These are phyloP conservation scores for Mucor irregularis DNA, from an alignment of 371 early-diverging fungal species.

Conservation along the genomic window DNA sequence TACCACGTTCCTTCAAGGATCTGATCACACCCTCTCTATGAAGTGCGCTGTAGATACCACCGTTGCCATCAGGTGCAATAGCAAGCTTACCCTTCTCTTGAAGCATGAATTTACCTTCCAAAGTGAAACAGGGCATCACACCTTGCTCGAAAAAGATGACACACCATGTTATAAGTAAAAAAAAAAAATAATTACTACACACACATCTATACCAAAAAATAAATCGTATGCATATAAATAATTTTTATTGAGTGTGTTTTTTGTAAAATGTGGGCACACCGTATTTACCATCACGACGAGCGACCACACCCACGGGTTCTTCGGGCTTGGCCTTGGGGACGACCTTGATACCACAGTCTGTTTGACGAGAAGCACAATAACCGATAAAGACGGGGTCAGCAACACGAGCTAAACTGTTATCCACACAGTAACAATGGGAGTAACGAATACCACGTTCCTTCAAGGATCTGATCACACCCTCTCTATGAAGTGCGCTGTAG, in stretches of 20 bases:
- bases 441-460: slow-evolving; percentile 61
- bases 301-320: slow-evolving; percentile 96
- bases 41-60: slow-evolving; percentile 76
- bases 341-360: slow-evolving; percentile 94
- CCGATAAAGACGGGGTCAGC: slow-evolving; percentile 94
- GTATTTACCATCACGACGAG: slow-evolving; percentile 77
- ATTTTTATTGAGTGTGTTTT: too few species aligned
- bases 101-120: slow-evolving; percentile 68
- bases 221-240: too few species aligned
- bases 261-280: too few species aligned
- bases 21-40: slow-evolving; percentile 62
- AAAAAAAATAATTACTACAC: neutral
- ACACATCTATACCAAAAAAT: too few species aligned
- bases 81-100: slow-evolving; percentile 49
- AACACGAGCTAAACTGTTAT: slow-evolving; percentile 93
- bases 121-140: slow-evolving; percentile 20
- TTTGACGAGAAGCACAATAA: slow-evolving; percentile 51
- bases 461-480: slow-evolving; percentile 63
- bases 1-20: slow-evolving; percentile 55
- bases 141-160: slow-evolving; percentile 2
- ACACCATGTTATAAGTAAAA: slow-evolving; percentile 2
- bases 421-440: slow-evolving; percentile 93
- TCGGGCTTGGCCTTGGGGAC: slow-evolving; percentile 48
- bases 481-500: slow-evolving; percentile 66
- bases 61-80: slow-evolving; percentile 80